Evolutionary conservation across 306 rosid species (phyloP), one percentile per base, ranked within the genome.

Genomic region (Amphicarpaea edgeworthii): DNA sequence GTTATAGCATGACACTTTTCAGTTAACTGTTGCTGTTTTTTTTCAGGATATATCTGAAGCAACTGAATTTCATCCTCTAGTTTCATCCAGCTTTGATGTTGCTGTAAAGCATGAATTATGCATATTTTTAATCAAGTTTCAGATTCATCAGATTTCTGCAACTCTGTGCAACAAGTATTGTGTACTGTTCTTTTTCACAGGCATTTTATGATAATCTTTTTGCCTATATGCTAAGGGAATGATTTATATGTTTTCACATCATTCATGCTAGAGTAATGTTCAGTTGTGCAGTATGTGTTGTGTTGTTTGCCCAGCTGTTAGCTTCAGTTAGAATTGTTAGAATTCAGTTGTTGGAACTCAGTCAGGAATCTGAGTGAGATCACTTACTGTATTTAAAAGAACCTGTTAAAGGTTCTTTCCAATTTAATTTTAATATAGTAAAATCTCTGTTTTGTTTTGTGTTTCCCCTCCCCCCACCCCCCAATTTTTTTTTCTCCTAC

Each of bases 11-110:
- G 74, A 3, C 51, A 12, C 10, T 64, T 40, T 67, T 46, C 12
- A 47, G 20, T 46, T 34, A 72, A 32, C 21, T 38, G 19, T 73
- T 77, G 23, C 51, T 75, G 16, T 15, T 67, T 19, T n/a, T 75
- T 40, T 63, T 70, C 86, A 94, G 97, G 97, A 94, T 80, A 92
- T 94, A 73, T 92, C 87, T 20, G 95, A 92, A 82, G 97, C 95
- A 42, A 94, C 98, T 55, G 83, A 92, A 83, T 94, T 94, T 83
- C 87, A 80, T 83, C 98, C 97, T 63, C 53, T 59, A 3, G 74
- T 79, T 85, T 79, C 88, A n/a, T 81, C 91, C 60, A 76, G 77
- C 61, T 77, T 51, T 64, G 89, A 81, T 76, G 70, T 72, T 78
- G 72, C 75, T 45, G 49, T 73, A n/a, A 88, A 82, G 83, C 88